phyloP scores from a whole-genome alignment of 139 green algal species.

The Edaphochlamys debaryana region DNA sequence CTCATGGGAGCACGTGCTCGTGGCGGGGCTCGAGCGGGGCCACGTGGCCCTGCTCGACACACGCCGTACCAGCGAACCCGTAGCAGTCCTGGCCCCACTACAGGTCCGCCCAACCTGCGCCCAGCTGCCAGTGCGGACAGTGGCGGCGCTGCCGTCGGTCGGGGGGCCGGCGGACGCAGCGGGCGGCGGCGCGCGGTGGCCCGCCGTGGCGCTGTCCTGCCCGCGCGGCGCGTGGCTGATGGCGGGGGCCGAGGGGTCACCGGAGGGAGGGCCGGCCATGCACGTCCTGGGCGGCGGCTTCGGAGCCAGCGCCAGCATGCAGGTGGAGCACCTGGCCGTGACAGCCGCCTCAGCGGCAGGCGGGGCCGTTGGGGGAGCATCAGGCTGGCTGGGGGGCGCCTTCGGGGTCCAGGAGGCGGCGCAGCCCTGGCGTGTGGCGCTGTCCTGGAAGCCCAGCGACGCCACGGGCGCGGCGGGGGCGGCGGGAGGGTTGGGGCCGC shows the following conservation, averaged over 20 bases:
- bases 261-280: neutral
- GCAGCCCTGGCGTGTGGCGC: neutral
- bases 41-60: slow-evolving; percentile 21
- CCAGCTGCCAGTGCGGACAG: slow-evolving; percentile 7
- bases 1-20: slow-evolving; percentile 15
- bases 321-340: slow-evolving; percentile 6
- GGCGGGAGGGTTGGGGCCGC: neutral
- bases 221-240: slow-evolving; percentile 6
- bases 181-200: neutral
- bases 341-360: neutral
- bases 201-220: neutral
- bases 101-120: neutral
- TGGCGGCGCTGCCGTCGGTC: slow-evolving; percentile 1
- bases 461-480: neutral
- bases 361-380: no score
- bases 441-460: slow-evolving; percentile 5
- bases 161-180: neutral
- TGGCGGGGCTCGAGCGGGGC: slow-evolving; percentile 18
- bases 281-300: slow-evolving; percentile 5
- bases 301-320: neutral
- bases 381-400: neutral
- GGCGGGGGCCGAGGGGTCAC: neutral
- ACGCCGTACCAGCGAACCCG: neutral
- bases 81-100: neutral
- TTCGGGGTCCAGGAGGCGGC: no score